Evolutionary conservation across 2,329 filamentous ascomycete genomes (phyloP).

Genomic region (Aureobasidium sp.): DNA sequence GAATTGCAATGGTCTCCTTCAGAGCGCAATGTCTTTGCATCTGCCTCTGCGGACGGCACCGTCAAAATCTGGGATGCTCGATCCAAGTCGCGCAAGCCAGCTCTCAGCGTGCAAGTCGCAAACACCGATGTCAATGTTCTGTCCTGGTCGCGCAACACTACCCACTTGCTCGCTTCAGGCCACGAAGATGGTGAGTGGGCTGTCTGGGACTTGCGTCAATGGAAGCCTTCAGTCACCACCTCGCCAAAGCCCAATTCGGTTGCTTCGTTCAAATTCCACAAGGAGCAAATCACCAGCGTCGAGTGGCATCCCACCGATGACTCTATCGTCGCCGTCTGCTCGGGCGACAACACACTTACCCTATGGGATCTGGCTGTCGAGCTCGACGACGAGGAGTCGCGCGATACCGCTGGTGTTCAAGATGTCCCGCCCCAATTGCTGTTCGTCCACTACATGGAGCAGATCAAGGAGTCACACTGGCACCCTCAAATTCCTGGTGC

Average conservation of each 20-base stretch:
- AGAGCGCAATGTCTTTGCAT: slow-evolving; percentile 89
- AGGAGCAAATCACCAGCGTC: slow-evolving; percentile 89
- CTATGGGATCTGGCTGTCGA: slow-evolving; percentile 96
- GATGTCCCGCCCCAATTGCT: slow-evolving; percentile 91
- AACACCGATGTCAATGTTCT: slow-evolving; percentile 89
- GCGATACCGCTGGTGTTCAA: slow-evolving; percentile 75
- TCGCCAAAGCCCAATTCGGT: slow-evolving; percentile 62
- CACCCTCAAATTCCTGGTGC: slow-evolving; percentile 90
- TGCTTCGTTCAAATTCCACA: slow-evolving; percentile 92
- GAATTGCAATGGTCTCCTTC: slow-evolving; percentile 95
- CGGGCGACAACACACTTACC: slow-evolving; percentile 88
- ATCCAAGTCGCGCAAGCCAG: slow-evolving; percentile 81
- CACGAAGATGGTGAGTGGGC: slow-evolving; percentile 91
- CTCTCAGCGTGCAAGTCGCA: slow-evolving; percentile 78
- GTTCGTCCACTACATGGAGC: slow-evolving; percentile 94
- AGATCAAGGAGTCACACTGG: slow-evolving; percentile 95
- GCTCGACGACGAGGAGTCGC: slow-evolving; percentile 92
- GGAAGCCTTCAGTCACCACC: slow-evolving; percentile 55
- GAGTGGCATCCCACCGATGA: slow-evolving; percentile 98
- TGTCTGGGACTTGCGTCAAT: slow-evolving; percentile 93
- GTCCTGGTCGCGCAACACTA: slow-evolving; percentile 85
- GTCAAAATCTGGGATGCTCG: slow-evolving; percentile 94
- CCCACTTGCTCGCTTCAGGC: slow-evolving; percentile 83
- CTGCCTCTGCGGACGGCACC: slow-evolving; percentile 86
- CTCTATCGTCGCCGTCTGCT: slow-evolving; percentile 86